Conservation (phyloP, 495 filamentous ascomycete genomes). For the Penicillium tannophilum region DNA sequence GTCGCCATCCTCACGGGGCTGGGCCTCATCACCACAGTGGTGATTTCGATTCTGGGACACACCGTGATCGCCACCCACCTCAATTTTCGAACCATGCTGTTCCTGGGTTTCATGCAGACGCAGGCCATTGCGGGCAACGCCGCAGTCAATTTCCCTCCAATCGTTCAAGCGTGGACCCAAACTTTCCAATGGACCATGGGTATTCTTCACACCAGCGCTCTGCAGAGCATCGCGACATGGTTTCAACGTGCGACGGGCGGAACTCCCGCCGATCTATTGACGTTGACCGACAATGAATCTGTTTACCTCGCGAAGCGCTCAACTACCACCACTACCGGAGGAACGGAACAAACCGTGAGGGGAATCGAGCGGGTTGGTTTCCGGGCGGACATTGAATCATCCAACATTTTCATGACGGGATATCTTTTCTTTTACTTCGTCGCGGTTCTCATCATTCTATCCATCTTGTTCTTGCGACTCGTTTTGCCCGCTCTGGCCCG, state of each 20-base stretch:
- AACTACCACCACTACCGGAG: slow-evolving; percentile 42
- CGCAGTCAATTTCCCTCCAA: slow-evolving; percentile 77
- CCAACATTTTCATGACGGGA: slow-evolving; percentile 93
- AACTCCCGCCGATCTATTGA: slow-evolving; percentile 74
- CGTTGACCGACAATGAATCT: slow-evolving; percentile 70
- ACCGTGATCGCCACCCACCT: slow-evolving; percentile 95
- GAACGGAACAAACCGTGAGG: slow-evolving; percentile 66
- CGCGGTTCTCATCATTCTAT: slow-evolving; percentile 67
- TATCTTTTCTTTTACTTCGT: slow-evolving; percentile 88
- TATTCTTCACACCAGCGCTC: slow-evolving; percentile 80
- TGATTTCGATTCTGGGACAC: slow-evolving; percentile 79
- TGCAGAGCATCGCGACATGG: slow-evolving; percentile 89
- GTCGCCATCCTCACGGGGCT: slow-evolving; percentile 82
- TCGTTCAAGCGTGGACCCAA: slow-evolving; percentile 92
- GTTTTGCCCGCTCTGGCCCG: slow-evolving; percentile 67
- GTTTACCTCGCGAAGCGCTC: slow-evolving; percentile 81
- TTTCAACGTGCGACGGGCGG: slow-evolving; percentile 94
- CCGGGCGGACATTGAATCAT: slow-evolving; percentile 76
- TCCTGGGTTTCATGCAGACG: slow-evolving; percentile 93
- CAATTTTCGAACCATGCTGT: slow-evolving; percentile 85
- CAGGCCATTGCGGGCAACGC: slow-evolving; percentile 91
- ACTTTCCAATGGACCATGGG: slow-evolving; percentile 98
- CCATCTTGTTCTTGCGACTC: slow-evolving; percentile 76
- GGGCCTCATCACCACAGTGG: slow-evolving; percentile 75
- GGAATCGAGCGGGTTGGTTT: slow-evolving; percentile 92